Percentiles rank a stretch among this genome's conserved stretches.
Evolutionary conservation across 768 basidiomycete genomes (phyloP).

Genomic region (Pulveroboletus sp.): DNA sequence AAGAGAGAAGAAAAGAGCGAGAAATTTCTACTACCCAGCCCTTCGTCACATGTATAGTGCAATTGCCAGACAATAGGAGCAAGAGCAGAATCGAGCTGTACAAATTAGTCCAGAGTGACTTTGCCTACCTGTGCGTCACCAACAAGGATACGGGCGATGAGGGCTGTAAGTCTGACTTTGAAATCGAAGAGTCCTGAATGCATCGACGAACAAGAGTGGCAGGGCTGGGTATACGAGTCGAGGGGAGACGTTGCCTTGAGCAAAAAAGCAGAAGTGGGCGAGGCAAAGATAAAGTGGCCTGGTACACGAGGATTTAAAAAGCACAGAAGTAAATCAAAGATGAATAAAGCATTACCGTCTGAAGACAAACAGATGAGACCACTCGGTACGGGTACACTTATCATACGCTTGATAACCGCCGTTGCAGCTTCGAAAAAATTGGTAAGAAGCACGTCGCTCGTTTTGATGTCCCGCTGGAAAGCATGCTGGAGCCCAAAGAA

Average conservation of each 20-base stretch:
- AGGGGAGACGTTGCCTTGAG: constrained; percentile 52
- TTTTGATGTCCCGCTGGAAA: constrained; percentile 62
- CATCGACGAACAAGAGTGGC: not conserved
- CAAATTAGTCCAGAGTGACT: no score
- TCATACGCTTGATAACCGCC: constrained; percentile 58
- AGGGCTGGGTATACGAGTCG: not conserved
- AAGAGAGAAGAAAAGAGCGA: no score
- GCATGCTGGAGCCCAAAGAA: constrained; percentile 82
- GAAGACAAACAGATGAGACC: constrained; percentile 78
- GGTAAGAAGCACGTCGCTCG: constrained; percentile 62
- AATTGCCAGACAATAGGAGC: no score
- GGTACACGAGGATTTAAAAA: not conserved
- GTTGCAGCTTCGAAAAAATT: constrained; percentile 75
- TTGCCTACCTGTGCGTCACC: no score
- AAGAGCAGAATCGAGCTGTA: no score
- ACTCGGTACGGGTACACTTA: constrained; percentile 59
- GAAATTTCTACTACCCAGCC: no score
- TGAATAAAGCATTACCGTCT: constrained; percentile 46
- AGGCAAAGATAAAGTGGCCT: constrained; percentile 75
- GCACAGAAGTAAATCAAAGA: not conserved
- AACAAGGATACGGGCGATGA: no score
- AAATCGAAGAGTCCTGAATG: no score
- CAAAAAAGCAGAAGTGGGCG: constrained; percentile 79
- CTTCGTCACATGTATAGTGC: no score
- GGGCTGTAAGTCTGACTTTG: no score